phyloP scores from a whole-genome alignment of 306 rosid genomes.

The Inga oerstediana region DNA sequence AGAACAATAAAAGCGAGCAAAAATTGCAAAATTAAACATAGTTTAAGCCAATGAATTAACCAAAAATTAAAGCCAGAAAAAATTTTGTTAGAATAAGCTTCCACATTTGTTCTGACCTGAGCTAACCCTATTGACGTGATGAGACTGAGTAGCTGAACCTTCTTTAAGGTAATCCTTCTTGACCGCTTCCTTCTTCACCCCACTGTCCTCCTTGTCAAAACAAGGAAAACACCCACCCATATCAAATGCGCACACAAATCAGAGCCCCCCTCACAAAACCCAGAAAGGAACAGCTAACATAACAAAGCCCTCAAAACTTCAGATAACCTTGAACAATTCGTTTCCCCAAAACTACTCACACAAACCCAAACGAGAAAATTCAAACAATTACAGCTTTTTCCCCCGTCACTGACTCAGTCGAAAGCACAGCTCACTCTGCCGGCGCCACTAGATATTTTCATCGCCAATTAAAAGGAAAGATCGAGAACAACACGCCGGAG shows the following conservation, averaged over 20 bases:
- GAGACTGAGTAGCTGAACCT: slow-evolving; percentile 70
- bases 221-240: slow-evolving; percentile 99
- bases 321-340: slow-evolving; percentile 6
- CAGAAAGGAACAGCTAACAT: slow-evolving; percentile 43
- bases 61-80: slow-evolving; percentile 19
- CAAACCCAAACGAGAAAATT: slow-evolving; percentile 50
- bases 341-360: slow-evolving; percentile 36
- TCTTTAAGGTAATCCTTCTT: slow-evolving; percentile 79
- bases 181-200: slow-evolving; percentile 65
- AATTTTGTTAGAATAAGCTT: slow-evolving; percentile 9
- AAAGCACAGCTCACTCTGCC: slow-evolving; percentile 19
- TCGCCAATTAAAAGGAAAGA: slow-evolving; percentile 58
- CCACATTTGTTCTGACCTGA: slow-evolving; percentile 58
- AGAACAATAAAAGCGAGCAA: neutral
- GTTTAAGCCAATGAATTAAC: slow-evolving; percentile 37
- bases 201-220: slow-evolving; percentile 68
- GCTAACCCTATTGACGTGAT: slow-evolving; percentile 65
- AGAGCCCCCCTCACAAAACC: slow-evolving; percentile 51
- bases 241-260: slow-evolving; percentile 63
- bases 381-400: slow-evolving; percentile 39
- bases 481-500: slow-evolving; percentile 64
- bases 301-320: slow-evolving; percentile 31
- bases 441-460: slow-evolving; percentile 39
- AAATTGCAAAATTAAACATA: slow-evolving; percentile 45
- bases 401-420: slow-evolving; percentile 22